Evolutionary conservation across 768 basidiomycete species (phyloP).

Genomic region (Russula lepida): DNA sequence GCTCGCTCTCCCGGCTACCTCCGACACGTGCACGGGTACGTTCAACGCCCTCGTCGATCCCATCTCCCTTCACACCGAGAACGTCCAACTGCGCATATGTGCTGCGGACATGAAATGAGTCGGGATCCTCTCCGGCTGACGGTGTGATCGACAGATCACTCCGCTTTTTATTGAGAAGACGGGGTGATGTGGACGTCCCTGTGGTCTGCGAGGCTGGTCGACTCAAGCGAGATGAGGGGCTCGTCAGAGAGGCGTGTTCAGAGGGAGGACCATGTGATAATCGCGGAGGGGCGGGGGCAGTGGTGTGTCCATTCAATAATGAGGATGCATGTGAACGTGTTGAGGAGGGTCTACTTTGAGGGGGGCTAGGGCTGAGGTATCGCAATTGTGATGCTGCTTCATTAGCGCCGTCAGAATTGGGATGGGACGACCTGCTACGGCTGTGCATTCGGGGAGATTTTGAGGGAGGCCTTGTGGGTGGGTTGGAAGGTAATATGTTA

Average conservation of each 20-base stretch:
- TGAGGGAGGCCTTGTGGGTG: not conserved
- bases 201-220: slow-evolving; percentile 12
- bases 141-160: slow-evolving; percentile 58
- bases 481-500: not conserved
- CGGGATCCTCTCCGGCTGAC: slow-evolving; percentile 72
- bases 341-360: slow-evolving; percentile 18
- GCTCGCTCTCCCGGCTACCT: slow-evolving; percentile 47
- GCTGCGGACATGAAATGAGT: slow-evolving; percentile 74
- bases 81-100: slow-evolving; percentile 88
- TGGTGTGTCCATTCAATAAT: not conserved
- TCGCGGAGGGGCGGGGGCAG: not conserved
- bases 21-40: slow-evolving; percentile 73
- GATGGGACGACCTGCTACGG: not conserved
- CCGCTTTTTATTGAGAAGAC: slow-evolving; percentile 8
- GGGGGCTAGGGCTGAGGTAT: slow-evolving; percentile 21
- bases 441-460: not conserved
- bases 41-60: slow-evolving; percentile 90
- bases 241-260: slow-evolving; percentile 1
- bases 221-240: slow-evolving; percentile 1
- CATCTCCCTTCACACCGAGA: slow-evolving; percentile 90
- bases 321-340: slow-evolving; percentile 8
- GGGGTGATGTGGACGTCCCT: slow-evolving; percentile 11
- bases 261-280: slow-evolving; percentile 4
- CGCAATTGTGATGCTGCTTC: slow-evolving; percentile 7
- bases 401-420: not conserved